Evolutionary conservation across 2,329 filamentous ascomycete genomes (phyloP), one percentile per base, ranked within the genome.

Genomic region (Sordariomycetes sp.): DNA sequence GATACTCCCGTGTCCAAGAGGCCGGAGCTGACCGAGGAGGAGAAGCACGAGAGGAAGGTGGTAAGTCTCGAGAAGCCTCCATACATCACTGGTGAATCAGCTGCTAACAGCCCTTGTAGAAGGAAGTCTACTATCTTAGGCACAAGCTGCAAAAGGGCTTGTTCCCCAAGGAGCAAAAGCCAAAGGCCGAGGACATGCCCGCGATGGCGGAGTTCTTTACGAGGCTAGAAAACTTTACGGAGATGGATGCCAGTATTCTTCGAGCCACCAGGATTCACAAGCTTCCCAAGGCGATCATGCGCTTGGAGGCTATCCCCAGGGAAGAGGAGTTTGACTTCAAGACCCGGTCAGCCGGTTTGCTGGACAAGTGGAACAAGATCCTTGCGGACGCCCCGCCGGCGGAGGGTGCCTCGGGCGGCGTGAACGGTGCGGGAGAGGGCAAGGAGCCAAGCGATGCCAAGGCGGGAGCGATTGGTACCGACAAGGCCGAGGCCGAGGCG

Each of bases 241-340:
- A 95, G 62, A 81, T 97, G 4, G 92, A 97, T 68, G 89, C 88
- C 34, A 84, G 84, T 62, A 94, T 96, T 64, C 96, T 97, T 65
- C 84, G 89, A 61, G 77, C 76, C 15, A 99, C 94, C 61, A 99
- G 97, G 79, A 96, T 99, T 72, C 92, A 97, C 82, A 99, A 99
- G 75, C 92, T 99, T 12, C 79, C 99, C 58, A 96, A 95, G 75
- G 90, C 87, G 4, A 94, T 99, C 62, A 76, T 96, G 65, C 96
- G 96, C 75, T 77, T 99, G 10, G 80, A 85, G 51, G 79, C 79
- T 3, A 95, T 99, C 63, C 91, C 91, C 5, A 86, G 85, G 60
- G 94, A 99, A 62, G 88, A 91, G 39, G 88, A 95, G 62, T 95
- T 86, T 70, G 75, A 87, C 57, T 96, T 99, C 81, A 95, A 94